Conservation (phyloP, 257 asterid species). For the Cinchona pubescens region DNA sequence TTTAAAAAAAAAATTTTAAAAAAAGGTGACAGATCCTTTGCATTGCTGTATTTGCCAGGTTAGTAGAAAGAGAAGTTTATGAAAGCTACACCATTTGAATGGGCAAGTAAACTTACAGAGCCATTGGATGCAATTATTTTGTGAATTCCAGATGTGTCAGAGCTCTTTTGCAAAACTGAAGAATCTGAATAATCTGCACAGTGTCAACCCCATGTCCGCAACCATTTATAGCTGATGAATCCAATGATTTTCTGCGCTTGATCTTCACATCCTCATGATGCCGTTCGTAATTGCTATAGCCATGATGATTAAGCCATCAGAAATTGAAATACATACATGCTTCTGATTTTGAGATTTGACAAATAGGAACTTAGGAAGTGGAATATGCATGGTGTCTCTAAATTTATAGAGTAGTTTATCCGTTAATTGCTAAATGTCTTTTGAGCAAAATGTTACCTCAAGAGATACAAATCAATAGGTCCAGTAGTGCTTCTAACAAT, state of each 20-base stretch:
- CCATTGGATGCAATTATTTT: constrained; percentile 53
- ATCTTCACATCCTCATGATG: constrained; percentile 29
- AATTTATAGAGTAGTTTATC: background rate
- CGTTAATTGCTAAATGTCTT: background rate
- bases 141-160: constrained; percentile 39
- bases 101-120: constrained; percentile 47
- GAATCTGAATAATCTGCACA: constrained; percentile 28
- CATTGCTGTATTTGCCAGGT: background rate
- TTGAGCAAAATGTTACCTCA: constrained; percentile 44
- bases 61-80: background rate
- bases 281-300: constrained; percentile 43
- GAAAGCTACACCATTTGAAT: background rate
- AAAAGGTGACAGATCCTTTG: too few relatives aligned
- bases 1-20: too few relatives aligned
- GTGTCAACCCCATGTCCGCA: constrained; percentile 24
- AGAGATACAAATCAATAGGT: constrained; percentile 57
- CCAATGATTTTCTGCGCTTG: constrained; percentile 38
- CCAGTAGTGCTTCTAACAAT: constrained; percentile 64
- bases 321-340: background rate
- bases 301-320: constrained; percentile 19
- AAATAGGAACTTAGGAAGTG: background rate
- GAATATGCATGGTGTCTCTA: background rate
- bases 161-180: constrained; percentile 12
- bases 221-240: constrained; percentile 27
- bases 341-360: background rate